Evolutionary conservation across 1,284 basidiomycete genomes (phyloP), one percentile per base, ranked within the genome.

Genomic region (Takashimella tepidaria): DNA sequence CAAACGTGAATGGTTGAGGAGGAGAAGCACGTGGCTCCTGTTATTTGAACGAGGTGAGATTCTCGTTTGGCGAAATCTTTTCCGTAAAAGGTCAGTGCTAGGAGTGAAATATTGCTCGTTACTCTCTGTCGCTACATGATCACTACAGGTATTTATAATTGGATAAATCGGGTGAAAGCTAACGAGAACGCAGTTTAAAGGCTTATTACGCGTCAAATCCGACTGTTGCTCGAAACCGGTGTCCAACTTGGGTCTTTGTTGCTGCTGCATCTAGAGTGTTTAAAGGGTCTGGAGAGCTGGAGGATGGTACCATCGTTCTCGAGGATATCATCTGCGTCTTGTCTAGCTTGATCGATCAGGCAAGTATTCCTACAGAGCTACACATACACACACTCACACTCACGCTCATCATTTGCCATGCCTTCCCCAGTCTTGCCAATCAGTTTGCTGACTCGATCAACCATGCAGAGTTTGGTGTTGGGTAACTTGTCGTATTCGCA

Each of bases 11-110:
- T 78, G 74, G 74, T 71, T 71, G 47, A 60, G 75, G 22, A 54
- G 58, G n/a, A 51, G 73, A 47, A 66, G 62, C 13, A 59, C 77
- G 20, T 76, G 75, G 70, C 62, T 77, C 50, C 59, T 77, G 1
- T 55, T 77, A 40, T 70, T 66, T 41, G 76, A 77, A 53, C 66
- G 77, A 25, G 76, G 75, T 19, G 76, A 77, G 61, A 72, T 76
- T 6, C 58, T 78, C 19, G 72, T 78, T 5, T 75, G 76, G 73
- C 59, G 77, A 21, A 76, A 74, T 50, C 58, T 78, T 19, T 70
- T 78, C 51, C 64, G 76, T 4, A 54, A 61, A 47, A 65, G 70
- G 74, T 76, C 53, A 66, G 75, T 69, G 1, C 1, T 3, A 16
- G 5, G n/a, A 37, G 31, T 8, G 16, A n/a, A n/a, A 13, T 11